Evolutionary conservation across 164 flowering plant species (phyloP), one percentile per base, ranked within the genome.

Genomic region (Tetrastigma voinierianum): DNA sequence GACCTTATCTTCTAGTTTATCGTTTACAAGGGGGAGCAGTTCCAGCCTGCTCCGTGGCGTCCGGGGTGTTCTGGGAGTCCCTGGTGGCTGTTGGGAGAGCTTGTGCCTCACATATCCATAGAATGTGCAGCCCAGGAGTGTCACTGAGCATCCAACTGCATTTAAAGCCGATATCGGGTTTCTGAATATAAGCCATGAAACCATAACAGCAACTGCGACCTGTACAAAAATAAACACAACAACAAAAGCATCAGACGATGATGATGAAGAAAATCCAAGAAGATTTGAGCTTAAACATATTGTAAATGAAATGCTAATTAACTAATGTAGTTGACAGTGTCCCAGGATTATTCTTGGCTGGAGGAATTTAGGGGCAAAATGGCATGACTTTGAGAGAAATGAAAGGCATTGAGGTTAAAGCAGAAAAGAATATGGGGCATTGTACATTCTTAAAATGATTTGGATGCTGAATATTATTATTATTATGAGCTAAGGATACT

Each of bases 191-290:
- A 89, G 61, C 99, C 99, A 96, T 11, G 99, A 96, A 46, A 83
- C 77, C 51, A 89, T 65, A 32, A 96, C 96, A 25, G 99, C 99
- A 57, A 90, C 88, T 44, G 99, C 99, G 60, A 93, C 99, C 99
- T 96, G 90, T 13, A 47, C 24, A 60, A 10, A 70, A 21, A 66
- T 45, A 13, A 56, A 40, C 21, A 11, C 16, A 13, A 4, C n/a
- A 23, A 51, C 43, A 40, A 17, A 32, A 32, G 47, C 13, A 53
- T 40, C 18, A 25, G 40, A 4, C n/a, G n/a, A 21, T 24, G 16
- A 14, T 4, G 8, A 6, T 43, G 24, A 53, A 14, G 12, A 43
- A 10, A 4, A 11, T 43, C 14, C 8, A 13, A 59, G 44, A 18
- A 40, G 6, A 59, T 17, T 44, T 3, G 25, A 48, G 10, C 53